Base-by-base conservation (phyloP, 495 filamentous ascomycete genomes). In the Symbiotaphrina buchneri region DNA sequence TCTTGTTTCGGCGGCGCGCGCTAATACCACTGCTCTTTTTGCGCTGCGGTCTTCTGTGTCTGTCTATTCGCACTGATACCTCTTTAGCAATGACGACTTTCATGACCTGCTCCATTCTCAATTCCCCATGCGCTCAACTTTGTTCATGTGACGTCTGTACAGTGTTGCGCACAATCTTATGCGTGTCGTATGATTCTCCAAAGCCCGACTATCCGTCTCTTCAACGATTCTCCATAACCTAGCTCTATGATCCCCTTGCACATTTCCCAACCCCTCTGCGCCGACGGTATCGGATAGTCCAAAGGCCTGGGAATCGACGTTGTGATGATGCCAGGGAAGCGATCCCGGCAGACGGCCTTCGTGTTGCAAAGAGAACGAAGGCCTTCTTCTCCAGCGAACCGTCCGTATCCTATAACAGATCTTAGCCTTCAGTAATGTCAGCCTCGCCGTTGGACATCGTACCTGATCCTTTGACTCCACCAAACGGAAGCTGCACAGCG, bases 361-460 rank as follows among this genome's bases (percentile, higher is more conserved):
- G 70, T 38, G 54, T 93, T 94, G 43, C 81, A 87, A 28, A 95
- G 41, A 0, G 65, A 68, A 19, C 81, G 63, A 34, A 97, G 51
- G 2, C 90, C 87, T 46, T 97, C 87, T 28, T 75, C 76, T 21
- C 80, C 87, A 0, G 77, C 87, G 56, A 97, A 95, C 10, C 87
- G 56, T 4, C 90, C 87, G 48, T 95, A 94, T 2, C 87, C 87
- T 38, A 18, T 13, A 31, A 20, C 16, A 20, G 16, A 6, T 13
- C 4, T 8, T 31, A 30, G 2, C 16, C 16, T 30, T 17, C 16
- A 16, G 8, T 16, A 14, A 8, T 30, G 8, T 8, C 8, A 8
- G 10, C 13, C 23, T 13, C 13, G 8, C 23, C 23, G 13, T 25
- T 25, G 8, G 23, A 25, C 23, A 25, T 25, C 13, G 23, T 35